Conservation (phyloP, 306 rosid species). For the Pterocarpus santalinus region DNA sequence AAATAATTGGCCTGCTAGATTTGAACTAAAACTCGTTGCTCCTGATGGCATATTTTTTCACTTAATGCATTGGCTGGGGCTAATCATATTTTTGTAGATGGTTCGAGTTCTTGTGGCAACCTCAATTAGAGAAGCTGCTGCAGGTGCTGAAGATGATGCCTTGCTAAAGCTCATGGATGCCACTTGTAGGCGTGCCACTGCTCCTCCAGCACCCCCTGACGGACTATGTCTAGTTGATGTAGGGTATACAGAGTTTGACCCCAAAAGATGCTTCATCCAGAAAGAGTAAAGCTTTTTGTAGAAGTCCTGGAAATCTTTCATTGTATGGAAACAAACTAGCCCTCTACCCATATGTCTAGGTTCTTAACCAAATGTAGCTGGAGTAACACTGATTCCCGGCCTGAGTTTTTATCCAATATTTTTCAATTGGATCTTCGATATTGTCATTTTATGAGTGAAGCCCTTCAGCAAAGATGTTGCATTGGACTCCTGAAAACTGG, state of each 20-base stretch:
- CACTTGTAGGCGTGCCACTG: slow-evolving; percentile 92
- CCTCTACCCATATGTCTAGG: not conserved
- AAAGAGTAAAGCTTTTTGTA: slow-evolving; percentile 46
- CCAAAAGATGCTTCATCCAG: slow-evolving; percentile 60
- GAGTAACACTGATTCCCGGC: not conserved
- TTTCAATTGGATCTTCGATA: slow-evolving; percentile 9
- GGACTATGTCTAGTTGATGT: slow-evolving; percentile 90
- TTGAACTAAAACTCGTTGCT: not conserved
- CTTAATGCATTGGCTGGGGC: slow-evolving; percentile 30
- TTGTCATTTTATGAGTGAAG: not conserved
- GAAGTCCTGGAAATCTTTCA: slow-evolving; percentile 9
- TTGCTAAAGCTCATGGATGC: slow-evolving; percentile 86
- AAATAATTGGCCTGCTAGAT: slow-evolving; percentile 5
- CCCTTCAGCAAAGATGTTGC: not conserved
- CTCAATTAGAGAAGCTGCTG: slow-evolving; percentile 92
- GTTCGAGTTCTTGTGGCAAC: slow-evolving; percentile 95
- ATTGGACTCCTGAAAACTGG: not conserved
- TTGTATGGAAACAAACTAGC: not conserved
- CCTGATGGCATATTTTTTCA: not conserved
- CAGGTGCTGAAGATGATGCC: slow-evolving; percentile 86
- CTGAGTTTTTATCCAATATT: slow-evolving; percentile 19
- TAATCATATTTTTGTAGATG: slow-evolving; percentile 66
- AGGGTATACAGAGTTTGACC: slow-evolving; percentile 80
- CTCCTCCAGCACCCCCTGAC: slow-evolving; percentile 96
- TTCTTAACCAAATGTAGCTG: not conserved